Percentiles rank a stretch among this genome's conserved stretches.
Conservation (phyloP, 1,284 basidiomycete species). For the Rhizoctonia solani region DNA sequence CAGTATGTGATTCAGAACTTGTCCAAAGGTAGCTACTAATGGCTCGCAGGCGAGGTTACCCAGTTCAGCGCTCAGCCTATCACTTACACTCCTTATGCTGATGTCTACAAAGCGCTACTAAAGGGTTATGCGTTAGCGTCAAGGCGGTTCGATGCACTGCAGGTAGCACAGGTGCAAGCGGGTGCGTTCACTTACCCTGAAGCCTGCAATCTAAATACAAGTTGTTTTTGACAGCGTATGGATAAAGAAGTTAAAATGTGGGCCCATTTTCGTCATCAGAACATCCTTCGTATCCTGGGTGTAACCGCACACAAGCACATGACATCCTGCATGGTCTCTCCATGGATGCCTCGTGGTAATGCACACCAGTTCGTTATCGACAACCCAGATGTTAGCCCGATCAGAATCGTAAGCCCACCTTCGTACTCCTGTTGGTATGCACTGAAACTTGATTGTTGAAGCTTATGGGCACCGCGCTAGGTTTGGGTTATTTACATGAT, state of each 20-base stretch:
- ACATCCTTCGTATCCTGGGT: slow-evolving; percentile 20
- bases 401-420: slow-evolving; percentile 18
- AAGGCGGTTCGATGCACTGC: slow-evolving; percentile 32
- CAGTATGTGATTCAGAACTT: not conserved
- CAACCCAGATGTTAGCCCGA: slow-evolving; percentile 26
- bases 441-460: not conserved
- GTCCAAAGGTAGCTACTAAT: not conserved
- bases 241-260: slow-evolving; percentile 32
- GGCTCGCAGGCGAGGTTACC: slow-evolving; percentile 17
- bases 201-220: too few relatives aligned
- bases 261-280: slow-evolving; percentile 29
- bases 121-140: slow-evolving; percentile 30
- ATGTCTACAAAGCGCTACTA: slow-evolving; percentile 25
- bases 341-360: slow-evolving; percentile 28
- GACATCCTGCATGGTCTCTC: slow-evolving; percentile 29
- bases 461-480: slow-evolving; percentile 23
- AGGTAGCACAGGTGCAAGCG: slow-evolving; percentile 32
- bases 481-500: slow-evolving; percentile 24
- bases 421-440: not conserved
- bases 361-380: slow-evolving; percentile 28
- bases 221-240: not conserved
- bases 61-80: slow-evolving; percentile 29
- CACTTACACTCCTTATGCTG: slow-evolving; percentile 28
- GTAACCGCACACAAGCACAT: slow-evolving; percentile 29
- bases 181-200: not conserved